Base-by-base conservation (phyloP, 2,329 filamentous ascomycete genomes). In the Fulvia fulva region DNA sequence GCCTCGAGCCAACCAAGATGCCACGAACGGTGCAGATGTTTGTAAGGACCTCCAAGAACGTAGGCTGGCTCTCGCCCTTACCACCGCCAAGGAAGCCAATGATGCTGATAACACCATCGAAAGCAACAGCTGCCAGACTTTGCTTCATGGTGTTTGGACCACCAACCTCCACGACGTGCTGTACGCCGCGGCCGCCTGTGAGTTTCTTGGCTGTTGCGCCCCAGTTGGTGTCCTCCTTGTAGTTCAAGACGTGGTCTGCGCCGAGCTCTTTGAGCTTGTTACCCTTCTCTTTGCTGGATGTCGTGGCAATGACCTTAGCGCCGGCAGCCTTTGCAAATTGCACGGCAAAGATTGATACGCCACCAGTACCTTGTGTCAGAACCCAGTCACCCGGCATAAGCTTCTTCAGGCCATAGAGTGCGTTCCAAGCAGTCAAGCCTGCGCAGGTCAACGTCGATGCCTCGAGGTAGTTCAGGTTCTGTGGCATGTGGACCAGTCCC, bases 361-460 rank as follows among this genome's bases (percentile, higher is more conserved):
- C 86, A 21, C 87, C 87, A 0, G 85, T 88, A 16, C 87, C 87
- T 71, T 89, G 85, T 1, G 85, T 85, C 32, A 90, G 77, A 2
- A 90, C 85, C 53, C 70, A 76, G 45, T 76, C 68, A 1, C 75
- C 77, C 1, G 73, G 67, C 59, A 68, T 71, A 6, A 76, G 57
- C 6, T 67, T 66, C 63, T 76, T 69, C 4, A 82, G 65, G 11
- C 81, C 81, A 61, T 80, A 81, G 6, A 83, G 71, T 0, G 76
- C 78, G 65, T 83, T 82, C 80, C 80, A 83, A 0, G 81, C 80
- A 1, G 75, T 78, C 52, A 78, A 57, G 4, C 70, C 75, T 1
- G 76, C 75, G 63, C 80, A 82, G 21, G 74, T 72, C 23, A 83
- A 70, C 0, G 80, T 81, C 14, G 71, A 68, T 9, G 77, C 78